Evolutionary conservation across 1,139 yeast genomes (phyloP), one percentile per base, ranked within the genome.

Genomic region (Candida sp.): DNA sequence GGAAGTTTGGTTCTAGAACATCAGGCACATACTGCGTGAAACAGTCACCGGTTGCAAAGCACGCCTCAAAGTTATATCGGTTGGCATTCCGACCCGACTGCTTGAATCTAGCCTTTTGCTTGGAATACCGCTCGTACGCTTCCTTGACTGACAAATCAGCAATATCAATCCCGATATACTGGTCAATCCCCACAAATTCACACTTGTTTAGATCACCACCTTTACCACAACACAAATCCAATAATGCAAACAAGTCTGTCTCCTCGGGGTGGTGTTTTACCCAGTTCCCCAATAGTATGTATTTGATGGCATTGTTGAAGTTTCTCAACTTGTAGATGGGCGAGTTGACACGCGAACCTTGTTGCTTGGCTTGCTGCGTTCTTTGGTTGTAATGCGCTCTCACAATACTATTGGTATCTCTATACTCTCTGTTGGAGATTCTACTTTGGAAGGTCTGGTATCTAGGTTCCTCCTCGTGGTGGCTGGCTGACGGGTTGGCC

Each of bases 201-300:
- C 97, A 93, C 68, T 94, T 94, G 62, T 89, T 84, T 62, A 96
- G 73, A 70, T 94, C 99, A 22, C 99, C 99, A 44, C 99, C 99
- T 68, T 94, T 96, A 12, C 99, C 99, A 69, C 99, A 94, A 25
- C 98, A 97, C 50, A 94, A 70, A 63, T 94, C 99, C 38, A 94
- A 73, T 1, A 89, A 59, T 9, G 73, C 67, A 23, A 69, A 66
- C 1, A 76, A 73, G 5, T 59, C 90, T 12, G 78, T 76, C 33
- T 81, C 82, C 2, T 78, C 74, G 4, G 74, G 74, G 7, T 74
- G 73, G 26, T 65, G 63, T 41, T 70, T 72, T 48, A 86, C 84
- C 67, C 78, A 85, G 58, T 86, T 86, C 49, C 88, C 87, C 49
- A 94, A 83, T n/a, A 94, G 72, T 60, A 92, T 89, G 62, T 90